A percentile compares a stretch with the other conserved stretches of the same genome.
phyloP scores from a whole-genome alignment of 768 basidiomycete genomes.

The Russula compacta region DNA sequence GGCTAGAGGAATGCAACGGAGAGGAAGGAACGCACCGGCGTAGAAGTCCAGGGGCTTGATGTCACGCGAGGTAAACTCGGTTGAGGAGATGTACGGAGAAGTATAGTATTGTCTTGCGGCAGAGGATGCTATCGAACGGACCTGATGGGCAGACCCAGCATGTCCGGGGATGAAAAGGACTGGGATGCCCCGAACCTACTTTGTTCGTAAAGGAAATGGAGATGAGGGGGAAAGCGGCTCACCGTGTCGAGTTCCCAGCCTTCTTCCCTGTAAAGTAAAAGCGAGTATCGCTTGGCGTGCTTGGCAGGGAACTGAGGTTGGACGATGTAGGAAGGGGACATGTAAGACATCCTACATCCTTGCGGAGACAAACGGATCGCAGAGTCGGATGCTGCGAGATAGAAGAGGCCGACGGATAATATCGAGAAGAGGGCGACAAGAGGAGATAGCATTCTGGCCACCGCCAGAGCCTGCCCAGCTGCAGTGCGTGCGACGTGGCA shows the following conservation, averaged over 20 bases:
- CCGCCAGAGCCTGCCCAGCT: not conserved
- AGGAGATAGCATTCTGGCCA: conserved; percentile 1
- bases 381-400: conserved; percentile 9
- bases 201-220: not conserved
- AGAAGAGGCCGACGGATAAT: conserved; percentile 1
- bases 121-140: conserved; percentile 90
- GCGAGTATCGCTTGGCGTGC: conserved; percentile 62
- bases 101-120: conserved; percentile 73
- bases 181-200: conserved; percentile 50
- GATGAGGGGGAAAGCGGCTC: conserved; percentile 15
- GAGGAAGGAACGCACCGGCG: conserved; percentile 45
- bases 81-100: conserved; percentile 45
- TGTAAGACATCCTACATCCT: conserved; percentile 95
- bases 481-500: not conserved
- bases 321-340: conserved; percentile 83
- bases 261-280: conserved; percentile 87
- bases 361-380: conserved; percentile 55
- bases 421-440: conserved; percentile 8
- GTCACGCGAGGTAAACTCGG: conserved; percentile 39
- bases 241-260: conserved; percentile 72
- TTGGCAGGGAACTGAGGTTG: conserved; percentile 65
- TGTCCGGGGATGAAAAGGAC: conserved; percentile 97
- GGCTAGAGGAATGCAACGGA: not conserved
- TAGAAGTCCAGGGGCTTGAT: conserved; percentile 74
- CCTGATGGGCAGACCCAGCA: conserved; percentile 90